Base-by-base conservation (phyloP, 768 basidiomycete species). In the Mycena albidolilacea region DNA sequence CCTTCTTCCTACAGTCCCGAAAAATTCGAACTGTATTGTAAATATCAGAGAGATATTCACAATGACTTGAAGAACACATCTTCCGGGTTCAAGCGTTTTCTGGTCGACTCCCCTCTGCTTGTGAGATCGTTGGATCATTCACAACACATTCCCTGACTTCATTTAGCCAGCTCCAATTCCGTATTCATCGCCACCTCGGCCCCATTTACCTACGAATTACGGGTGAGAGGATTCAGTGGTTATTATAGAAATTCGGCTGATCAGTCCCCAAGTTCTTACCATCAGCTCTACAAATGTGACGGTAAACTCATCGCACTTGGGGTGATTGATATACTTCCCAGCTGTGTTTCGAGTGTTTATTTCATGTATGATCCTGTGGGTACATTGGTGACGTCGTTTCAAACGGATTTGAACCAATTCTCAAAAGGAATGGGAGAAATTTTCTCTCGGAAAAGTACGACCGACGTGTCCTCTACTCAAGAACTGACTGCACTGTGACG, bases 241-340 rank as follows among this genome's bases (percentile, higher is more conserved):
- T 5, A 15, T 54, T 21, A n/a, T 59, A 11, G 30, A 41, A 39
- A 9, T 43, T 61, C 3, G 8, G 15, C 64, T 66, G 19, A 71
- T 43, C 14, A 30, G 8, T 64, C n/a, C n/a, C 52, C 8, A 38
- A 75, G 74, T n/a, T 93, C 95, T 30, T 95, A 96, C 81, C 97
- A 99, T 78, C 96, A 96, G 76, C 83, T 96, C 55, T 98, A 97
- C 79, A 88, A 90, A 72, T 80, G 98, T 35, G 93, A 98, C 77
- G 94, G 91, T 5, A 81, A 91, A 78, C 86, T 98, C 12, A 88
- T 98, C 63, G 98, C 95, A 0, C 85, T 99, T 79, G 92, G 90
- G 7, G 95, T 99, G 38, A 84, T 99, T 67, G 98, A 99, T 80
- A 92, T 99, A 67, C 85, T 99, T 37, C 97, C 97, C 0, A 81